These are phyloP conservation scores for Boechera divaricarpa DNA, from an alignment of 345 rosid genomes.

Conservation along the genomic window DNA sequence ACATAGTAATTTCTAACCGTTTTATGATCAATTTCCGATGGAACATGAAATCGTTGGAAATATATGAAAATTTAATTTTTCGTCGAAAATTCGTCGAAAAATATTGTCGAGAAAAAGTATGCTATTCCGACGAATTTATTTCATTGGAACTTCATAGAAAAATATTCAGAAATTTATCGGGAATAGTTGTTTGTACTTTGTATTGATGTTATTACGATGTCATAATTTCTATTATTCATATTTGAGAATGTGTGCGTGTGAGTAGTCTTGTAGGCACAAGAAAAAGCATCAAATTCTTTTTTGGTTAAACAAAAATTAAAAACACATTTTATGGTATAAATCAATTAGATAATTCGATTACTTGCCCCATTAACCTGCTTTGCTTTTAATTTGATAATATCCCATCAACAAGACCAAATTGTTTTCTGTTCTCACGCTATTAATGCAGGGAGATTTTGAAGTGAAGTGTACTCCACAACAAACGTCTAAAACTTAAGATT, in stretches of 20 bases:
- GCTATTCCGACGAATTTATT: too few species aligned
- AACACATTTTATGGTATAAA: neutral
- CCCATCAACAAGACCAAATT: slow-evolving; percentile 9
- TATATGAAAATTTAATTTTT: too few species aligned
- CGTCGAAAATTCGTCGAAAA: too few species aligned
- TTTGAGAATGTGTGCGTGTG: neutral
- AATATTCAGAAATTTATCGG: too few species aligned
- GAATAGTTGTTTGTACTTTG: too few species aligned
- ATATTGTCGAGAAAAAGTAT: too few species aligned
- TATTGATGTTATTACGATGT: neutral
- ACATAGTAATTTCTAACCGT: too few species aligned
- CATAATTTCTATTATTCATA: neutral
- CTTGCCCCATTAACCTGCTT: slow-evolving; percentile 26
- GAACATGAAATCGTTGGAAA: too few species aligned
- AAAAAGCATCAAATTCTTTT: neutral
- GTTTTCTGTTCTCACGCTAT: slow-evolving; percentile 9
- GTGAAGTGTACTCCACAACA: slow-evolving; percentile 33
- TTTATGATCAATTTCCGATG: too few species aligned
- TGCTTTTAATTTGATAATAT: slow-evolving; percentile 30
- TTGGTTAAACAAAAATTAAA: neutral
- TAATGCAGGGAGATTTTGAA: slow-evolving; percentile 12
- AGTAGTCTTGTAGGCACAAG: neutral
- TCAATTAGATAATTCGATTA: slow-evolving; percentile 15
- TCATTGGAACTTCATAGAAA: too few species aligned
- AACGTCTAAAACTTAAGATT: slow-evolving; percentile 2